Conservation (phyloP, 2,329 filamentous ascomycete species). For the Neofusicoccum umdonicola region DNA sequence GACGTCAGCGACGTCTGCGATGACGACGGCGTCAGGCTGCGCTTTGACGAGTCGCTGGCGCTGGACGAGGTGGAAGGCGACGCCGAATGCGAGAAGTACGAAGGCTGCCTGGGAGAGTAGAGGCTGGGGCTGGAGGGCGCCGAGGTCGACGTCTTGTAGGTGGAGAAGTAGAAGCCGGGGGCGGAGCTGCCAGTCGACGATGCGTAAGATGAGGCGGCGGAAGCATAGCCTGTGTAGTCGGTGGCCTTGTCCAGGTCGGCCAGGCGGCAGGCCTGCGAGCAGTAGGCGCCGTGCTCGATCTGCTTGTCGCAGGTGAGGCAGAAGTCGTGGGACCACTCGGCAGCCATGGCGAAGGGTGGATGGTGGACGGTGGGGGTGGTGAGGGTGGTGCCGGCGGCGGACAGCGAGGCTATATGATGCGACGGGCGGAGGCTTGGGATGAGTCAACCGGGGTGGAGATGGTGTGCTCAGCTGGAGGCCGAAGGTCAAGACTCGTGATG, state of each 20-base stretch:
- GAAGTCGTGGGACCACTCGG: constrained; percentile 80
- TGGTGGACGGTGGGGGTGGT: background rate
- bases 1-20: constrained; percentile 84
- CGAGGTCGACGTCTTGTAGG: constrained; percentile 53
- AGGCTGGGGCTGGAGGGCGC: constrained; percentile 47
- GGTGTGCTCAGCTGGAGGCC: constrained; percentile 7
- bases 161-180: constrained; percentile 64
- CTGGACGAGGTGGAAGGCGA: constrained; percentile 27
- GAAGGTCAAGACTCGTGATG: background rate
- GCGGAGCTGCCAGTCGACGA: constrained; percentile 54
- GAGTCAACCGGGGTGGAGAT: constrained; percentile 15
- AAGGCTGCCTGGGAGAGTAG: constrained; percentile 28
- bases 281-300: constrained; percentile 75
- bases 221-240: constrained; percentile 52
- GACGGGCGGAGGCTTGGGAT: background rate
- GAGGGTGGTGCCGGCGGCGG: background rate
- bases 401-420: background rate
- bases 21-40: constrained; percentile 59
- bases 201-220: constrained; percentile 44
- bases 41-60: constrained; percentile 28
- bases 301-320: constrained; percentile 93
- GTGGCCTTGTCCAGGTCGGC: constrained; percentile 78
- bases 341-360: constrained; percentile 32
- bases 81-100: constrained; percentile 39
- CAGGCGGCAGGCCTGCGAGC: constrained; percentile 86